Evolutionary conservation across 2,329 filamentous ascomycete genomes (phyloP).

Genomic region (Exophiala spinifera): DNA sequence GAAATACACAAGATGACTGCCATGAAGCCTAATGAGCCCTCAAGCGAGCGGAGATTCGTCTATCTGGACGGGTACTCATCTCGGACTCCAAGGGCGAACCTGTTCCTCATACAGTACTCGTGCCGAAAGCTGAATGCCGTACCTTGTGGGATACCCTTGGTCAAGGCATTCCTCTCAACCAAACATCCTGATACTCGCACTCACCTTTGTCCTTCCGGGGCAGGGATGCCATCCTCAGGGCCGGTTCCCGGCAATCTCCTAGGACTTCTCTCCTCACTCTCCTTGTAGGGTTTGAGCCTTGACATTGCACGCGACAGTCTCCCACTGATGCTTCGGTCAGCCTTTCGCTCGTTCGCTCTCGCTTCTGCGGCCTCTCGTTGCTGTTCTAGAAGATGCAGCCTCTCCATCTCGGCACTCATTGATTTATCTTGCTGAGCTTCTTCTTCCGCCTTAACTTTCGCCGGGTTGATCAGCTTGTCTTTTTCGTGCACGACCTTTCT

Average conservation of each 20-base stretch:
- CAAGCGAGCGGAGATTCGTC: too few relatives aligned
- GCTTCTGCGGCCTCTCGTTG: constrained; percentile 17
- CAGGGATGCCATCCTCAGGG: constrained; percentile 31
- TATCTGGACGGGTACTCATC: too few relatives aligned
- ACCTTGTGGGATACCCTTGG: too few relatives aligned
- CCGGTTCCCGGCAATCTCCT: constrained; percentile 26
- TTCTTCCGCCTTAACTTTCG: constrained; percentile 50
- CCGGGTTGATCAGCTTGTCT: constrained; percentile 61
- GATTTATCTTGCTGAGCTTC: constrained; percentile 57
- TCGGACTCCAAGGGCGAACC: too few relatives aligned
- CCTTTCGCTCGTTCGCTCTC: constrained; percentile 9
- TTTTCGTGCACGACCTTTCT: constrained; percentile 53
- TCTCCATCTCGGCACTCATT: constrained; percentile 59
- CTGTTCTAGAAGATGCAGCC: constrained; percentile 44
- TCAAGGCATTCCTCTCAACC: too few relatives aligned
- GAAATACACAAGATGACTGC: too few relatives aligned
- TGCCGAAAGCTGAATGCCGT: too few relatives aligned
- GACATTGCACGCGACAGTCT: constrained; percentile 11
- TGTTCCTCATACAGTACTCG: too few relatives aligned
- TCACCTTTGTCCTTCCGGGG: constrained; percentile 29
- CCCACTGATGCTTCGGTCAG: constrained; percentile 4
- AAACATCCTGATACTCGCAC: too few relatives aligned
- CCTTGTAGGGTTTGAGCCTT: constrained; percentile 5
- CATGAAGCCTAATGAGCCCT: too few relatives aligned
- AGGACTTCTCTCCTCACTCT: constrained; percentile 1